These are phyloP conservation scores for Prunus fruticosa DNA, from an alignment of 306 rosid genomes.

Conservation along the genomic window DNA sequence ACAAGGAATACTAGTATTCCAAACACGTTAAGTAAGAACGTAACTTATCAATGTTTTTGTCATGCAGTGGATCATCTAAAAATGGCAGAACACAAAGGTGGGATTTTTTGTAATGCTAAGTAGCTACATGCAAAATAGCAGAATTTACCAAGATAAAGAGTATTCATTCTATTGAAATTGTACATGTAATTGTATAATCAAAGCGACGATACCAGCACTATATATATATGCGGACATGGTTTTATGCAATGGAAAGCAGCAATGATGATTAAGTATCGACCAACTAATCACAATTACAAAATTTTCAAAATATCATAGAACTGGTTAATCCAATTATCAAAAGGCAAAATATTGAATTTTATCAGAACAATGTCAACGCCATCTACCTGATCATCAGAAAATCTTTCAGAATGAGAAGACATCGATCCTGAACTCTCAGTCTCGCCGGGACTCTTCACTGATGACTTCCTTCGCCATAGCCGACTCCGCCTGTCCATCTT, in stretches of 20 bases:
- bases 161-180: not conserved
- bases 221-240: too few species aligned
- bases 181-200: too few species aligned
- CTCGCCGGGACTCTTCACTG: constrained; percentile 71
- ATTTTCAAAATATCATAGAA: not conserved
- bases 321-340: constrained; percentile 11
- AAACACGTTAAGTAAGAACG: too few species aligned
- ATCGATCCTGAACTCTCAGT: constrained; percentile 78
- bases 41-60: not conserved
- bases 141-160: not conserved
- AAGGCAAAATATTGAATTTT: constrained; percentile 1
- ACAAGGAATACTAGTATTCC: too few species aligned
- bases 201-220: too few species aligned
- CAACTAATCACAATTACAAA: not conserved
- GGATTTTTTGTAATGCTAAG: not conserved
- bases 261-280: too few species aligned
- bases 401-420: constrained; percentile 77
- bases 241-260: too few species aligned
- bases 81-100: not conserved
- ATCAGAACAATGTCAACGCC: not conserved
- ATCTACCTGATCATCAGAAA: constrained; percentile 72
- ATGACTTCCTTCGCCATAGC: constrained; percentile 82
- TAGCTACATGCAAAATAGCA: too few species aligned
- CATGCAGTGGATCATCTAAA: not conserved
- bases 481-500: constrained; percentile 74